A percentile compares a stretch with the other conserved stretches of the same genome.
Conservation (phyloP, 2,329 filamentous ascomycete species). For the Coniochaeta hoffmannii region DNA sequence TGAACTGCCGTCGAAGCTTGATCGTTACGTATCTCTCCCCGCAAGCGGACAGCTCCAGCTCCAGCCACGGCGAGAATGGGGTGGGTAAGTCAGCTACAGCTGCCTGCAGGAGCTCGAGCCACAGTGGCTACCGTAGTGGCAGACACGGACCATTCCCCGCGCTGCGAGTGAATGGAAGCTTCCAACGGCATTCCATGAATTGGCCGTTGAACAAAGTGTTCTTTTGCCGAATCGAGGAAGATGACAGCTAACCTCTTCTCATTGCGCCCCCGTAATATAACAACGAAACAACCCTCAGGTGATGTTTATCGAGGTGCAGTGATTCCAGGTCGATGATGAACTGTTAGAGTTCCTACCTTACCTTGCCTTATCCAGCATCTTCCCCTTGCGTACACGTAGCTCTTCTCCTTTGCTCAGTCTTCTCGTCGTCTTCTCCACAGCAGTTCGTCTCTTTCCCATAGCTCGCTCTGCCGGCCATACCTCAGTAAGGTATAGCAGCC, state of each 20-base stretch:
- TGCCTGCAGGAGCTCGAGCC: not conserved
- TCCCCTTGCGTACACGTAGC: not conserved
- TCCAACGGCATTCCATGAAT: constrained; percentile 9
- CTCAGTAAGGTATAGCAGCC: not conserved
- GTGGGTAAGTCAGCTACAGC: too few relatives aligned
- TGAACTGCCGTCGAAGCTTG: not conserved
- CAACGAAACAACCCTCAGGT: not conserved
- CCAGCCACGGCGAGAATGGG: constrained; percentile 17
- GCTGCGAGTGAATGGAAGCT: constrained; percentile 4
- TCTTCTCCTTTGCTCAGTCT: not conserved
- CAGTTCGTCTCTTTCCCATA: constrained; percentile 3
- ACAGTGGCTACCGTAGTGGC: too few relatives aligned
- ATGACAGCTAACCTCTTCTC: constrained; percentile 15
- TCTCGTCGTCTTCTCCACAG: not conserved
- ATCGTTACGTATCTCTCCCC: not conserved
- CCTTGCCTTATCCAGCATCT: not conserved
- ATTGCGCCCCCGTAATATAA: not conserved
- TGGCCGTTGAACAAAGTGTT: constrained; percentile 16
- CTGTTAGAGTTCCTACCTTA: not conserved
- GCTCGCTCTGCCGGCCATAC: not conserved
- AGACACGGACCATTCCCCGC: not conserved
- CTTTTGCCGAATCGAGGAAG: constrained; percentile 21
- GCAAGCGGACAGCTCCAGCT: constrained; percentile 11
- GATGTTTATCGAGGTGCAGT: not conserved
- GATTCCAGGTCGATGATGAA: not conserved